Percentiles rank a stretch among this genome's conserved stretches.
Evolutionary conservation across 768 basidiomycete species (phyloP).

Genomic region (Boletus fagicola): DNA sequence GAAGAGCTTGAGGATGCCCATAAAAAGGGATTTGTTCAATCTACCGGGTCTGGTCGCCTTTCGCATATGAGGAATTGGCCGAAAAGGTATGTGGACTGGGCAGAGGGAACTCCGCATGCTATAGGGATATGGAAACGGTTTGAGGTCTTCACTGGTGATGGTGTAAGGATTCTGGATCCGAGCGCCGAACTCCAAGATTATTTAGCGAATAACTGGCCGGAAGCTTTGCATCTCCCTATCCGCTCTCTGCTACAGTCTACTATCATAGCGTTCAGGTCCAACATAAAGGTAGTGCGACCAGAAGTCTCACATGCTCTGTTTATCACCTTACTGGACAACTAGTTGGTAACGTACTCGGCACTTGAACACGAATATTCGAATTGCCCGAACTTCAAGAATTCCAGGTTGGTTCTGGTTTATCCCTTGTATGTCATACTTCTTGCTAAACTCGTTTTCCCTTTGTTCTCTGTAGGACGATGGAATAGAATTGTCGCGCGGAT

Average conservation of each 20-base stretch:
- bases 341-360: too few relatives aligned
- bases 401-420: background rate
- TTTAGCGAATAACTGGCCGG: constrained; percentile 2
- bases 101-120: too few relatives aligned
- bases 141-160: too few relatives aligned
- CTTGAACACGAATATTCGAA: too few relatives aligned
- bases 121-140: too few relatives aligned
- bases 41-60: too few relatives aligned
- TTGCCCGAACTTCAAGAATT: background rate
- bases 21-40: too few relatives aligned
- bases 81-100: too few relatives aligned
- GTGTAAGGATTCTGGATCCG: too few relatives aligned
- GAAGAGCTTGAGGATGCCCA: too few relatives aligned
- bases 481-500: background rate
- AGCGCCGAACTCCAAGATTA: background rate
- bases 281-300: background rate
- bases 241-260: background rate
- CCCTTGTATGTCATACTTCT: background rate
- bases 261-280: background rate
- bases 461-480: background rate
- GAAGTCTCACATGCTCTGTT: background rate
- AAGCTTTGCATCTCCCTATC: background rate
- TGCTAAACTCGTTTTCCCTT: background rate
- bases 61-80: too few relatives aligned
- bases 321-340: too few relatives aligned